Conservation (phyloP, 1,139 yeast genomes). For the Debaryomyces nepalensis region DNA sequence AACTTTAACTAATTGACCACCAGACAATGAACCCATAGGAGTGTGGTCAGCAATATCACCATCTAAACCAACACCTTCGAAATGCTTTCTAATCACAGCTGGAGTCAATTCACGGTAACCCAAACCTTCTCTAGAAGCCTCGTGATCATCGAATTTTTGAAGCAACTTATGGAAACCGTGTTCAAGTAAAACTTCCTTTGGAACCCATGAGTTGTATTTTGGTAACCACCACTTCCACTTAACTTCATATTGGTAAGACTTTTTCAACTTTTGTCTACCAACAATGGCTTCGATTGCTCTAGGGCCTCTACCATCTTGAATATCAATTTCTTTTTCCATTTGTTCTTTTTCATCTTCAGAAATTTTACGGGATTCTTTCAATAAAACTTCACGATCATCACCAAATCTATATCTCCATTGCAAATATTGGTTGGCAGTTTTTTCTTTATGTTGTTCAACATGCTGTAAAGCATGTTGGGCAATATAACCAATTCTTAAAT, state of each 20-base stretch:
- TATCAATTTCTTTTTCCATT: constrained; percentile 78
- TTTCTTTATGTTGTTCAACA: constrained; percentile 95
- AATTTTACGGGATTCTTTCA: constrained; percentile 90
- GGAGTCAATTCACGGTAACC: constrained; percentile 95
- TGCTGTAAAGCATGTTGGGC: constrained; percentile 98
- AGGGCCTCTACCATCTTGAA: constrained; percentile 87
- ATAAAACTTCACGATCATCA: constrained; percentile 94
- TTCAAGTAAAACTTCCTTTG: constrained; percentile 77
- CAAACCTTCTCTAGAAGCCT: constrained; percentile 97
- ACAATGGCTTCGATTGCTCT: constrained; percentile 91
- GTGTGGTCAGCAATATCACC: constrained; percentile 99
- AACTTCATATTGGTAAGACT: constrained; percentile 94
- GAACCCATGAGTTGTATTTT: constrained; percentile 90
- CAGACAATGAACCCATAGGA: constrained; percentile 93
- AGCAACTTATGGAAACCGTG: constrained; percentile 87
- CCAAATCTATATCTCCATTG: constrained; percentile 99
- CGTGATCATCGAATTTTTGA: constrained; percentile 96
- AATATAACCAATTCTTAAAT: constrained; percentile 96
- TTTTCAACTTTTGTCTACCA: constrained; percentile 96
- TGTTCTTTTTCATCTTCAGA: constrained; percentile 80
- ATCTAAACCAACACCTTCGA: constrained; percentile 95
- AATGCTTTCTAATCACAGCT: constrained; percentile 91
- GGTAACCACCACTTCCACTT: constrained; percentile 96
- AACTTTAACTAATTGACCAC: constrained; percentile 97
- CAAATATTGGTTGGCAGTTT: constrained; percentile 94